Evolutionary conservation across 2,329 filamentous ascomycete genomes (phyloP), one percentile per base, ranked within the genome.

Genomic region (Lasiodiplodia theobromae): DNA sequence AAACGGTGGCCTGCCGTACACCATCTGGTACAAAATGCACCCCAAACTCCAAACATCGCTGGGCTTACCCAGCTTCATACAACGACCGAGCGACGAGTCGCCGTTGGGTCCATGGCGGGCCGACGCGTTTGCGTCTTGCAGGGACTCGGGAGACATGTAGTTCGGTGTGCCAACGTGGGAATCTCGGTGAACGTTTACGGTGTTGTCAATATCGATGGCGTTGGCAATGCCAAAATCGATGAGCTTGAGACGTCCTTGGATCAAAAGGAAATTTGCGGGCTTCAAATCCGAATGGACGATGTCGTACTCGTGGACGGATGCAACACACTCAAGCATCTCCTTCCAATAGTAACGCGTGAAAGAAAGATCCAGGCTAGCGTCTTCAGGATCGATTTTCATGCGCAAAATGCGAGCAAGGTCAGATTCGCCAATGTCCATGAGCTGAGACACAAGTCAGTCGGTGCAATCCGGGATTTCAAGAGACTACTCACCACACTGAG

Each of bases 171-270:
- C 96, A 71, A 98, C 90, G 81, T 98, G 94, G 12, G 91, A 92
- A 77, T 99, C 96, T 69, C 96, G 92, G 80, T 99, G 96, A 12
- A 99, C 94, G 73, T 99, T 99, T 79, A 97, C 92, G 0, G 96
- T 99, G 80, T 97, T 89, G 77, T 98, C 96, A 1, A 90, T 92
- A 81, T 97, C 92, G 74, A 99, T 99, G 62, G 96, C 94, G 76
- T 97, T 97, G 69, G 96, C 96, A 76, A 99, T 99, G 74, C 96
- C 96, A 78, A 99, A 99, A 81, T 99, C 96, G 76, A 99, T 99
- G 68, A 99, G 87, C 80, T 99, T 99, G 47, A 99, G 85, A 31
- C 91, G 88, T 28, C 96, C 96, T 76, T 94, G 89, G 21, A 97
- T 94, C 23, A 98, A 86, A 28, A 99, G 91, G 78, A 99, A 99